Evolutionary conservation across 177 flowering plant genomes (phyloP), one percentile per base, ranked within the genome.

Genomic region (Vitis hybrid): DNA sequence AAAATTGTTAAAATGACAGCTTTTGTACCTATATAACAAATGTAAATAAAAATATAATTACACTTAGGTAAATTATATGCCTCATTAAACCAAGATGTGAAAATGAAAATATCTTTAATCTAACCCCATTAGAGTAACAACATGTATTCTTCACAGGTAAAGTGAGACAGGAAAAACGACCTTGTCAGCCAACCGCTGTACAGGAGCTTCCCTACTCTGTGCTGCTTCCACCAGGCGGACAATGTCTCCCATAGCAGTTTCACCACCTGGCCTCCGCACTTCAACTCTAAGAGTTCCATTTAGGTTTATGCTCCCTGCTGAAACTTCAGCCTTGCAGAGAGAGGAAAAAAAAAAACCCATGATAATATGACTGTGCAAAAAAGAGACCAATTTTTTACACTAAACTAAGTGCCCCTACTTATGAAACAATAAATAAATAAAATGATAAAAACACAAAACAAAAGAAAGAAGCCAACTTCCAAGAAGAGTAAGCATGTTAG

Each of bases 171-270:
- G 68, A 74, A 48, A 56, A 58, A 72, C 34, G 62, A 93, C 97
- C 98, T 93, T 90, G 83, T 96, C 99, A 74, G 97, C 99, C 76
- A 96, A 80, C 11, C 95, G 88, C 75, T 93, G 99, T 45, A 93
- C 95, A 62, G 99, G 97, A 81, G 99, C 98, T 82, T 92, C 98
- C 83, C 92, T 88, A 74, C 87, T 88, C 72, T 96, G 98, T 59
- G 97, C 98, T 81, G 93, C 98, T 82, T 89, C 98, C 49, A 96
- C 98, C 80, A 96, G 67, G 65, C 97, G 97, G 71, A 96, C 88
- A 81, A 96, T 93, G 72, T 93, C 97, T 57, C 88, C 91, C 78
- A 96, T 89, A n/a, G 90, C 82, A 75, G 98, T 90, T 85, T 93
- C 97, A 66, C 98, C 98, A 65, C 99, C 99, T 55, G 94, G 89